A percentile compares a stretch with the other conserved stretches of the same genome.
phyloP scores from a whole-genome alignment of 352 stramenopile genomes.

The Phytophthora macrochlamydospora region DNA sequence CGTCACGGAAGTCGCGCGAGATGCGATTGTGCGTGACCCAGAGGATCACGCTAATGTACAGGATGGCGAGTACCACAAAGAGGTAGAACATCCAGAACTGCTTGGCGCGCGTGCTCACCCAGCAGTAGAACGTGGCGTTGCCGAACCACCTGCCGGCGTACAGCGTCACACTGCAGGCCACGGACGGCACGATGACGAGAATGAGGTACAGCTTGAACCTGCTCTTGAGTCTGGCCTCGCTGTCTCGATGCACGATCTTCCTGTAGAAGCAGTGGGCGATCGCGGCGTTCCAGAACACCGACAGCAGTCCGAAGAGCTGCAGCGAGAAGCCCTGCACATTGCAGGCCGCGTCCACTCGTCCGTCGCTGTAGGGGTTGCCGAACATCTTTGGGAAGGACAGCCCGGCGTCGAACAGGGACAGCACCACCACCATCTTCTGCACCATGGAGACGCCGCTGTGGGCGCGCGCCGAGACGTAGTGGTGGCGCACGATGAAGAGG shows the following conservation, averaged over 20 bases:
- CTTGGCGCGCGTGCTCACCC: constrained; percentile 51
- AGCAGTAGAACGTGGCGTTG: constrained; percentile 81
- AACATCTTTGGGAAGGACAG: constrained; percentile 64
- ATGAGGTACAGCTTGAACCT: constrained; percentile 67
- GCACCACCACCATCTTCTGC: constrained; percentile 76
- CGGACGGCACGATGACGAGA: constrained; percentile 48
- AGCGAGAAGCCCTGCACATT: constrained; percentile 62
- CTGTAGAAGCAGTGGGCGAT: constrained; percentile 78
- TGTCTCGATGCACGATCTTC: constrained; percentile 71
- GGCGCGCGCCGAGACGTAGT: constrained; percentile 34
- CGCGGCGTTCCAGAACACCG: constrained; percentile 71
- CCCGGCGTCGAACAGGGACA: constrained; percentile 64
- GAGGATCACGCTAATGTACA: constrained; percentile 74
- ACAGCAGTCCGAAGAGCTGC: constrained; percentile 59
- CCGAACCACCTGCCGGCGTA: constrained; percentile 42
- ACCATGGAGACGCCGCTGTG: constrained; percentile 51
- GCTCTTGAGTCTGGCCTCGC: constrained; percentile 60
- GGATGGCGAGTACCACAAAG: constrained; percentile 62
- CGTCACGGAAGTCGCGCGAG: constrained; percentile 42
- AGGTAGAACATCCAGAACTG: constrained; percentile 70
- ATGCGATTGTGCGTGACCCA: constrained; percentile 69
- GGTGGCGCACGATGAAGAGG: constrained; percentile 55
- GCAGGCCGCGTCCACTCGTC: constrained; percentile 30
- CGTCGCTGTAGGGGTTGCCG: constrained; percentile 30
- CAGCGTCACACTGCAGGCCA: constrained; percentile 40